phyloP scores from a whole-genome alignment of 129 eudicot genomes.

The Lonicera japonica region DNA sequence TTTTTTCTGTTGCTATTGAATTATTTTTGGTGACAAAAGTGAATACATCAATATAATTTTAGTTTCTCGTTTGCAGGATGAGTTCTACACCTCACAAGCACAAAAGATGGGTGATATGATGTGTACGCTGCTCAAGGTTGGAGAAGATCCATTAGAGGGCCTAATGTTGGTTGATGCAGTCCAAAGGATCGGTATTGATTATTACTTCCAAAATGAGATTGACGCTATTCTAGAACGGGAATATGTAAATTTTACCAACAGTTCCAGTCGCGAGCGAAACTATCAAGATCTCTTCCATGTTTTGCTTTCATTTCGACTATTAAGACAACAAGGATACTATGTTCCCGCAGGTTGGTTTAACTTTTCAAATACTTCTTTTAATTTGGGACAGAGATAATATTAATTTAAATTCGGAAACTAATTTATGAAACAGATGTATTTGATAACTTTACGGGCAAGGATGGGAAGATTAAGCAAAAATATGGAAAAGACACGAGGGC shows the following conservation, averaged over 20 bases:
- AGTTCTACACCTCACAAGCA: neutral
- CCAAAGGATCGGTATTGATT: constrained; percentile 38
- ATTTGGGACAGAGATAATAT: too few species aligned
- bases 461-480: constrained; percentile 24
- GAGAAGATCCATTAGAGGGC: constrained; percentile 6
- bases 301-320: constrained; percentile 42
- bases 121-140: constrained; percentile 4
- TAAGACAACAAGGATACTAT: constrained; percentile 55
- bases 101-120: constrained; percentile 11
- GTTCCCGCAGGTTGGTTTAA: constrained; percentile 36
- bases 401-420: neutral
- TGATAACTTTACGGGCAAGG: constrained; percentile 25
- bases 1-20: too few species aligned
- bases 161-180: constrained; percentile 30
- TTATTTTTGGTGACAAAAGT: too few species aligned
- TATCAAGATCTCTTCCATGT: constrained; percentile 25
- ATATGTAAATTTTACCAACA: neutral
- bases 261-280: neutral
- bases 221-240: constrained; percentile 12
- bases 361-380: too few species aligned
- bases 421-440: too few species aligned
- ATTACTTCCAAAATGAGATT: constrained; percentile 39
- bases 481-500: constrained; percentile 33
- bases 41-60: too few species aligned
- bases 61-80: constrained; percentile 13